A percentile compares a stretch with the other conserved stretches of the same genome.
phyloP scores from a whole-genome alignment of 2,329 filamentous ascomycete genomes.

The Podosphaera aphanis region DNA sequence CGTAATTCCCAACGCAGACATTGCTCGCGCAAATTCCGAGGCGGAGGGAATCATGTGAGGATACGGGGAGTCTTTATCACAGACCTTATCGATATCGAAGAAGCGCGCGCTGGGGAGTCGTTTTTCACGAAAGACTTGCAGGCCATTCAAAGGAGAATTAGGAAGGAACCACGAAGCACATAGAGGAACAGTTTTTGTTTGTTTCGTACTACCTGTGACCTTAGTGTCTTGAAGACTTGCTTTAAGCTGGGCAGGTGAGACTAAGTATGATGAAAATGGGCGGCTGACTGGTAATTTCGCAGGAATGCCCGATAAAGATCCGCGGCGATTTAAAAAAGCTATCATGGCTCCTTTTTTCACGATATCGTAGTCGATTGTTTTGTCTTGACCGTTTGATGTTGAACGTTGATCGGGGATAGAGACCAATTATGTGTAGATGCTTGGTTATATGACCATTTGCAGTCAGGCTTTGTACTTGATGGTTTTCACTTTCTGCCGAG shows the following conservation, averaged over 20 bases:
- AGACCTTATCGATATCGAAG: conserved; percentile 85
- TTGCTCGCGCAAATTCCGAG: conserved; percentile 61
- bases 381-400: too few relatives aligned
- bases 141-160: conserved; percentile 65
- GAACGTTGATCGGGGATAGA: too few relatives aligned
- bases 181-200: conserved; percentile 65
- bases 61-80: conserved; percentile 70
- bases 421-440: too few relatives aligned
- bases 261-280: conserved; percentile 57
- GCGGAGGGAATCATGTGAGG: conserved; percentile 86
- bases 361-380: too few relatives aligned
- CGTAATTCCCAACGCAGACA: conserved; percentile 71
- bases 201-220: conserved; percentile 53
- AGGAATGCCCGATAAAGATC: conserved; percentile 9
- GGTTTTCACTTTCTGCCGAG: too few relatives aligned
- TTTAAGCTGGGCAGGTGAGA: conserved; percentile 62
- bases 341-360: too few relatives aligned
- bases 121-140: conserved; percentile 55
- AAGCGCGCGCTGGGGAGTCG: conserved; percentile 80
- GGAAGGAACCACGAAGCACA: conserved; percentile 94
- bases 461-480: too few relatives aligned
- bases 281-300: conserved; percentile 17
- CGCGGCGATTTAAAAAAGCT: too few relatives aligned
- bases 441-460: too few relatives aligned
- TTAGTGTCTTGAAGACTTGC: conserved; percentile 66